These are phyloP conservation scores for Hypoxylon subgilvum DNA, from an alignment of 495 filamentous ascomycete genomes.

Conservation along the genomic window DNA sequence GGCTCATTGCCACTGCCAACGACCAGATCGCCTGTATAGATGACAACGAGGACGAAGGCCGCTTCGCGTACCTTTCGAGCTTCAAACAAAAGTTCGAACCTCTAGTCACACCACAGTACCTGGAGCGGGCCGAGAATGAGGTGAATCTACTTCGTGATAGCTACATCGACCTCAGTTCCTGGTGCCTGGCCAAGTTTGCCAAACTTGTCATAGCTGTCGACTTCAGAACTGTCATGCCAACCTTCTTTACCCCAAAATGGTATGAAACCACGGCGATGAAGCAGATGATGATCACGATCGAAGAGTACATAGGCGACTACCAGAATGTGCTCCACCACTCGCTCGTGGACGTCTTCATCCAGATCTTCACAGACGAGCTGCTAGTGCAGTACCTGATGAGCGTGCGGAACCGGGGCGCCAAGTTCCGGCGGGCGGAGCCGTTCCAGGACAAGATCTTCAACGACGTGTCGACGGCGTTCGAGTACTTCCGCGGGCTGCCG, in stretches of 20 bases:
- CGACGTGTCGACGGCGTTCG: conserved; percentile 84
- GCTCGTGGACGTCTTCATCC: conserved; percentile 84
- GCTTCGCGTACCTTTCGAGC: conserved; percentile 75
- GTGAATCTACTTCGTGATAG: conserved; percentile 78
- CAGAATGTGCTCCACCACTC: conserved; percentile 77
- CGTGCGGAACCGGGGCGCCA: conserved; percentile 87
- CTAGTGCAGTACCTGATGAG: conserved; percentile 83
- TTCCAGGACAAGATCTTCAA: conserved; percentile 90
- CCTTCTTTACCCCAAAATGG: conserved; percentile 92
- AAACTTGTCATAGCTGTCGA: conserved; percentile 84
- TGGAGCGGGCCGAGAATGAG: conserved; percentile 71
- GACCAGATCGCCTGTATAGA: conserved; percentile 98
- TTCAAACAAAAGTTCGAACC: conserved; percentile 80
- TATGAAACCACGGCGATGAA: conserved; percentile 82
- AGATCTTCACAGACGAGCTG: conserved; percentile 89
- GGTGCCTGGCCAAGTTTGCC: conserved; percentile 85
- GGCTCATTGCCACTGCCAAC: conserved; percentile 95
- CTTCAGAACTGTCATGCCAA: conserved; percentile 77
- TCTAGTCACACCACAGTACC: conserved; percentile 80
- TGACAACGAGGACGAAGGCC: conserved; percentile 74
- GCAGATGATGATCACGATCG: conserved; percentile 88
- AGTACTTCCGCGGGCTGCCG: conserved; percentile 66
- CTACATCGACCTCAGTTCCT: conserved; percentile 90
- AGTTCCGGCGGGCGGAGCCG: conserved; percentile 82
- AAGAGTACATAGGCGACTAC: conserved; percentile 92